These are phyloP conservation scores for Hemileccinum rubropunctum DNA, from an alignment of 768 basidiomycete genomes.

Conservation along the genomic window DNA sequence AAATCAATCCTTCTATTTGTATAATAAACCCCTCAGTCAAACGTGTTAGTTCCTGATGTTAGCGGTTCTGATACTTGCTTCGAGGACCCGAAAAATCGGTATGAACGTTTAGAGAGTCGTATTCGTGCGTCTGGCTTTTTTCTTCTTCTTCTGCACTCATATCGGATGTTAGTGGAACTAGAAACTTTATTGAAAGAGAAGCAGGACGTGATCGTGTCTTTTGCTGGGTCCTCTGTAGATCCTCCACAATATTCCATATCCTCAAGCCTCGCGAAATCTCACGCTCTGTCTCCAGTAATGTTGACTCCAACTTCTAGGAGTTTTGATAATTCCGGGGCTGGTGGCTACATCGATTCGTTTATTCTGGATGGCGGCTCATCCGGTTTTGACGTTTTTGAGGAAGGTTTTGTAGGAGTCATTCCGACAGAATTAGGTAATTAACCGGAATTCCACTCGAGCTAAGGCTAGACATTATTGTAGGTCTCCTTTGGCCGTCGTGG, in stretches of 20 bases:
- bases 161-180: constrained; percentile 54
- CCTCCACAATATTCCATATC: neutral
- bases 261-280: neutral
- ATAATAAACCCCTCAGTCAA: neutral
- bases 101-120: constrained; percentile 63
- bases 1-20: constrained; percentile 3
- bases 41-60: constrained; percentile 38
- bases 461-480: constrained; percentile 5
- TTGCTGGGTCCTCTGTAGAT: constrained; percentile 1
- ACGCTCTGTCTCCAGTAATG: neutral
- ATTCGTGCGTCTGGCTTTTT: constrained; percentile 49
- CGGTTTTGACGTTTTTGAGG: neutral
- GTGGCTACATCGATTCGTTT: neutral
- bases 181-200: constrained; percentile 65
- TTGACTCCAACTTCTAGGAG: neutral
- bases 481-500: constrained; percentile 42
- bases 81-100: constrained; percentile 58
- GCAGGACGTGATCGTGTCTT: constrained; percentile 27
- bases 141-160: constrained; percentile 2
- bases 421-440: constrained; percentile 6
- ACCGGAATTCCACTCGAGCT: neutral
- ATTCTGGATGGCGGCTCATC: neutral
- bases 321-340: neutral
- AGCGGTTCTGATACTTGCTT: constrained; percentile 25
- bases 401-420: neutral